Base-by-base conservation (phyloP, 2,329 filamentous ascomycete genomes). In the Xylaria sp. region DNA sequence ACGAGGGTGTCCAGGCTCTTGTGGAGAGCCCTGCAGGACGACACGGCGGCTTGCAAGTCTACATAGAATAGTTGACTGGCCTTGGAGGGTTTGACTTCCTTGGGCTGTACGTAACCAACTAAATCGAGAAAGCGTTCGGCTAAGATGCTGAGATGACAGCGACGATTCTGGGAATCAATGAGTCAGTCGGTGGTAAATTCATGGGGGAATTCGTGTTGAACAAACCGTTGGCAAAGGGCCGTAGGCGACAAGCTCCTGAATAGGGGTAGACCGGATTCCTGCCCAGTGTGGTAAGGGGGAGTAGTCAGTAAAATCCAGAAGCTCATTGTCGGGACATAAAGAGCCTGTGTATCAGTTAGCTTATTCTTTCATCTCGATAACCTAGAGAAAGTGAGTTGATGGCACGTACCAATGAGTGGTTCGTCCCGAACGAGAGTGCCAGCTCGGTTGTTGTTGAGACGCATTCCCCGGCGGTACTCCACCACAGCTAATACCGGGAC, bases 151-250 rank as follows among this genome's bases (percentile, higher is more conserved):
- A 89, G 76, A 55, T 88, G 87, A 1, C 81, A 81, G 2, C 88
- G 84, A 1, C 78, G 78, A 69, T 84, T 84, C 86, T 89, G 68
- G 2, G 5, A 23, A 2, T 1, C 8, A 25, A 25, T 46, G 50
- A 65, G 48, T 46, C 50, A 60, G 68, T 52, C 10, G 13, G 18
- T 46, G 57, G 51, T 15, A 60, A 32, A 28, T 20, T 25, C 12
- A 46, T 1, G 8, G 51, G 10, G 41, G 8, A 18, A 66, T 34
- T 18, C 8, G 1, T 37, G 48, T 23, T 28, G 7, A 44, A 77
- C 83, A 59, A 79, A 89, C 87, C 13, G 86, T 86, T 48, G 84
- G 82, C 0, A 80, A 78, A 2, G 88, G 87, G 0, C 87, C 88
- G 25, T 87, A 75, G n/a, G 82, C 78, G 6, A 89, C 77, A 1